phyloP scores from a whole-genome alignment of 2,329 filamentous ascomycete genomes.

The Cladosporium sphaerospermum region DNA sequence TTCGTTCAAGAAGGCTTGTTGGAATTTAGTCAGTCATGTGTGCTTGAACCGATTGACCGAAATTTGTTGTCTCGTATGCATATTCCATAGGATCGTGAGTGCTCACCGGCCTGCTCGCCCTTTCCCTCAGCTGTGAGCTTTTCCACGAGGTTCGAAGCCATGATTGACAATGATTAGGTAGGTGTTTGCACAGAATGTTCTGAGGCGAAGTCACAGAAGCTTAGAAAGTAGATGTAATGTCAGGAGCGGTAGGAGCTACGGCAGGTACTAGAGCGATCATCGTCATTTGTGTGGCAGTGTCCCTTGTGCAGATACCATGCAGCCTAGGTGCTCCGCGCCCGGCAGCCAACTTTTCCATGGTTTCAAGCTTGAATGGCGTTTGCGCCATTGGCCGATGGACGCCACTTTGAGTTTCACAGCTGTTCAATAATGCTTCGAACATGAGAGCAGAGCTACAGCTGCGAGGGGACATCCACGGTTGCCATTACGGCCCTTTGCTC shows the following conservation, averaged over 20 bases:
- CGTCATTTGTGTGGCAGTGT: neutral
- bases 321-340: neutral
- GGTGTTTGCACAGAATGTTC: neutral
- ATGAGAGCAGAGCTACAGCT: too few species aligned
- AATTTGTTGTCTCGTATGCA: too few species aligned
- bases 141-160: slow-evolving; percentile 32
- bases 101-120: slow-evolving; percentile 35
- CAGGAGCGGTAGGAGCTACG: neutral
- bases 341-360: slow-evolving; percentile 8
- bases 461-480: too few species aligned
- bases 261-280: neutral
- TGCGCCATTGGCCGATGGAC: too few species aligned
- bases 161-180: neutral
- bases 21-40: neutral
- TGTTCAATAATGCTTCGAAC: too few species aligned
- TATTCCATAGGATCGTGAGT: too few species aligned
- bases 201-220: neutral
- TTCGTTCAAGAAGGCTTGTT: slow-evolving; percentile 43
- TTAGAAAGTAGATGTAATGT: neutral
- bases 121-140: slow-evolving; percentile 37
- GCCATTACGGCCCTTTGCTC: too few species aligned
- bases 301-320: too few species aligned
- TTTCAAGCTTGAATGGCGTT: neutral
- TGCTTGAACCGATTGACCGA: neutral
- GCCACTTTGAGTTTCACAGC: too few species aligned